Evolutionary conservation across 1,284 basidiomycete genomes (phyloP).

Genomic region (Pterulicium gracile): DNA sequence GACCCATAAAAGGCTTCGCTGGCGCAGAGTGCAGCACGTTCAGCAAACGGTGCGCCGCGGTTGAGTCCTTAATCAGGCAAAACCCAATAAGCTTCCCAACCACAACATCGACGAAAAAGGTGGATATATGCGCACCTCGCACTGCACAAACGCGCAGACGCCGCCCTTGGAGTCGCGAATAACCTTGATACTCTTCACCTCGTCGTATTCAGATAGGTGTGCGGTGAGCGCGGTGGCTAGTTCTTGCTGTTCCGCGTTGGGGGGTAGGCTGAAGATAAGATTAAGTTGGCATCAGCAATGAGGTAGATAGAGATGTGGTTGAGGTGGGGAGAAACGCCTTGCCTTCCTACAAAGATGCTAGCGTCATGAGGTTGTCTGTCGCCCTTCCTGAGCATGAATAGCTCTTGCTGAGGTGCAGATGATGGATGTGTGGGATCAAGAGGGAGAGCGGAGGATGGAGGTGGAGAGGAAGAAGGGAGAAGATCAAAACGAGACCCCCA

Average conservation of each 20-base stretch:
- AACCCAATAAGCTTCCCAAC: conserved; percentile 12
- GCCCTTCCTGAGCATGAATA: conserved; percentile 20
- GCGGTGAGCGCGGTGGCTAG: conserved; percentile 45
- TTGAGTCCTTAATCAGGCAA: conserved; percentile 33
- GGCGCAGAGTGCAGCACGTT: conserved; percentile 41
- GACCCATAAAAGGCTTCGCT: conserved; percentile 54
- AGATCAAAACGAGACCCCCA: conserved; percentile 68
- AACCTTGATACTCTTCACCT: conserved; percentile 61
- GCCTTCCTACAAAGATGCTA: conserved; percentile 77
- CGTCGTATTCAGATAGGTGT: conserved; percentile 50
- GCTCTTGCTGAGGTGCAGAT: conserved; percentile 13
- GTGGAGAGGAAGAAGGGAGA: conserved; percentile 24
- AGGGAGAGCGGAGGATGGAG: conserved; percentile 13
- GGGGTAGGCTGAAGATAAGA: conserved; percentile 44
- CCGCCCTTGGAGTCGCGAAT: conserved; percentile 65
- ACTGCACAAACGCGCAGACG: conserved; percentile 73
- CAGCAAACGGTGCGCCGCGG: conserved; percentile 47
- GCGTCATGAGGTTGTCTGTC: conserved; percentile 55
- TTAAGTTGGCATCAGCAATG: conserved; percentile 6
- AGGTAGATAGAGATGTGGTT: conserved; percentile 7
- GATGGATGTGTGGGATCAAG: conserved; percentile 12
- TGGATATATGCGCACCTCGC: conserved; percentile 39
- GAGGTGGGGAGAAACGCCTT: conserved; percentile 10
- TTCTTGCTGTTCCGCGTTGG: conserved; percentile 51
- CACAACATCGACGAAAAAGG: conserved; percentile 7